Percentiles rank a stretch among this genome's conserved stretches.
These are phyloP conservation scores for Dryas alaskensis DNA, from an alignment of 306 rosid genomes.

Conservation along the genomic window DNA sequence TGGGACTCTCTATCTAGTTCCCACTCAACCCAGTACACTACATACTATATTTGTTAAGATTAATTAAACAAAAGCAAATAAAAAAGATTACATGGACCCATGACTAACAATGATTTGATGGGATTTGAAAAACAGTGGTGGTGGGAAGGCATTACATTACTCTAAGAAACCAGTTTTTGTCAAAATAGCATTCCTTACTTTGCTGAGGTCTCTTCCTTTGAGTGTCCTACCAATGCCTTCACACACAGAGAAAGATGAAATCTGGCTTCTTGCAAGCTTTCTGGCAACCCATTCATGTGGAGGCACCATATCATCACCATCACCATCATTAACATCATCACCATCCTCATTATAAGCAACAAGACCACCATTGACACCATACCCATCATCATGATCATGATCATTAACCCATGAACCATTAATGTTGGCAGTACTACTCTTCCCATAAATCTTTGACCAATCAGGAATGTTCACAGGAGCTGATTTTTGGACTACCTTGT, in stretches of 20 bases:
- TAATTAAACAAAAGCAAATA: constrained; percentile 1
- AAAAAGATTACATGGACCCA: constrained; percentile 27
- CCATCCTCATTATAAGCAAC: constrained; percentile 13
- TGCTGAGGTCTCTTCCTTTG: constrained; percentile 96
- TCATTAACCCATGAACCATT: constrained; percentile 21
- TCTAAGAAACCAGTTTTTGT: constrained; percentile 91
- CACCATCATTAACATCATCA: constrained; percentile 25
- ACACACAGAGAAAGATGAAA: constrained; percentile 87
- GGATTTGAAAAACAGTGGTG: background rate
- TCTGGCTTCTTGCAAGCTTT: constrained; percentile 80
- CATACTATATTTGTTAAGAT: background rate
- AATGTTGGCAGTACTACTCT: constrained; percentile 25
- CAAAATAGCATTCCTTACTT: constrained; percentile 75
- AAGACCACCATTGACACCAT: constrained; percentile 3
- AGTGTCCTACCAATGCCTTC: constrained; percentile 91
- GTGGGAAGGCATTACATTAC: constrained; percentile 28
- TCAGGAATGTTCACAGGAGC: constrained; percentile 78
- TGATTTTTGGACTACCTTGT: constrained; percentile 41
- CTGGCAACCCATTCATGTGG: constrained; percentile 97
- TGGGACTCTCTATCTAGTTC: constrained; percentile 10
- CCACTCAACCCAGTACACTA: background rate
- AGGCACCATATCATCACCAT: constrained; percentile 63
- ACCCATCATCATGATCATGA: background rate
- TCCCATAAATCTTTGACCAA: constrained; percentile 83
- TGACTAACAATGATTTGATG: constrained; percentile 7